Evolutionary conservation across 768 basidiomycete genomes (phyloP), one percentile per base, ranked within the genome.

Genomic region (Antrodiella citrinella): DNA sequence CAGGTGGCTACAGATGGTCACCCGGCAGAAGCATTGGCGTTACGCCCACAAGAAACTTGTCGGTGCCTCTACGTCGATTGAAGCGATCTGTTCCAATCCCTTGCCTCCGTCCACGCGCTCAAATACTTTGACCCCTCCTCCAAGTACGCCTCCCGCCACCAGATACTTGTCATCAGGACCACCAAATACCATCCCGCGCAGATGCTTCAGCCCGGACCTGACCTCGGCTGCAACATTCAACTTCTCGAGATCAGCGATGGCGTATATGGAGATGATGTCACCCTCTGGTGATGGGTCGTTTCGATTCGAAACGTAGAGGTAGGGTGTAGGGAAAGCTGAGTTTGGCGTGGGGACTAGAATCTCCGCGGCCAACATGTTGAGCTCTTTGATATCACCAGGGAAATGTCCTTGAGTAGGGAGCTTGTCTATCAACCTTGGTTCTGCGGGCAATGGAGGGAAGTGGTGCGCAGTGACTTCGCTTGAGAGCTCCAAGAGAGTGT

Each of bases 281-380:
- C 88, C 86, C 43, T 74, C 78, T 0, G 78, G 69, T 19, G 78
- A 74, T 3, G 81, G 81, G 58, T 87, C 81, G 57, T 88, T 82
- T 25, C 89, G 74, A 64, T 90, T 91, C 3, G 87, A 84, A 10
- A 78, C 67, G 59, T 88, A 91, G 13, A 90, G 67, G 62, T 83
- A 83, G 2, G 77, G 72, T 0, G 66, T 69, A 0, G 80, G 70
- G 67, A 73, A 84, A 2, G 72, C 60, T 4, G 66, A 39, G 53
- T 80, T 81, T 11, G 80, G 69, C 4, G 67, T 58, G 0, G 84
- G 79, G 50, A 86, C 68, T 49, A 86, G 70, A 53, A 89, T 75
- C 58, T 88, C 89, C 0, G 85, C 82, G 3, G 82, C 84, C 45
- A 77, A 70, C 81, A 83, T 82, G 42, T 53, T 52, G 18, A 55